Evolutionary conservation across 2,329 filamentous ascomycete species (phyloP).

Genomic region (Trichothecium roseum): DNA sequence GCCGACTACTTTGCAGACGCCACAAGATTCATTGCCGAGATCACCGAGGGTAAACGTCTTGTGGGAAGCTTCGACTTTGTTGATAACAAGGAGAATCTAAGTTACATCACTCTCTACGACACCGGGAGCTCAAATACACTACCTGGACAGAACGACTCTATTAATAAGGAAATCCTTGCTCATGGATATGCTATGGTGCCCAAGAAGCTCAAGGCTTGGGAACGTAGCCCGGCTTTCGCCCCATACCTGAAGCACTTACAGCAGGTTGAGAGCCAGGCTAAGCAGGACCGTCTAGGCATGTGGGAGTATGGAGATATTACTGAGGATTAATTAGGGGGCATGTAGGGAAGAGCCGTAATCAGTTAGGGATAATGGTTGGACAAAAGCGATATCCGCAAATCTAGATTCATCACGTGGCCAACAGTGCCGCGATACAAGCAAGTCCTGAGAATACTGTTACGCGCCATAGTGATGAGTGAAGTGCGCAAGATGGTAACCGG

Average conservation of each 20-base stretch:
- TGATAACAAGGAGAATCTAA: slow-evolving; percentile 65
- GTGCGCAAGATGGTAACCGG: neutral
- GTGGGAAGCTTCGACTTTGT: slow-evolving; percentile 87
- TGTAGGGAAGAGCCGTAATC: too few relatives aligned
- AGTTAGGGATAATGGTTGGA: too few relatives aligned
- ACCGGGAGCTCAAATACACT: slow-evolving; percentile 48
- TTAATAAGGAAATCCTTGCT: slow-evolving; percentile 79
- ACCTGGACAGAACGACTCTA: slow-evolving; percentile 57
- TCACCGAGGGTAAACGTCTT: slow-evolving; percentile 65
- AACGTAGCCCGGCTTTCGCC: slow-evolving; percentile 59
- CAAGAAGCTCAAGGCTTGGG: slow-evolving; percentile 84
- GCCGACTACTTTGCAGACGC: slow-evolving; percentile 78
- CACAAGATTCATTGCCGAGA: slow-evolving; percentile 61
- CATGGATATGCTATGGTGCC: slow-evolving; percentile 87
- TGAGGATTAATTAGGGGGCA: slow-evolving; percentile 52
- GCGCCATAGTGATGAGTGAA: too few relatives aligned
- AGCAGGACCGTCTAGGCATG: slow-evolving; percentile 72
- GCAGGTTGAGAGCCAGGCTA: slow-evolving; percentile 67
- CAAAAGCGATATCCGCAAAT: too few relatives aligned
- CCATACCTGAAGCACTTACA: slow-evolving; percentile 63
- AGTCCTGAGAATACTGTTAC: too few relatives aligned
- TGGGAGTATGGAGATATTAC: slow-evolving; percentile 98
- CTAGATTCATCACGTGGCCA: too few relatives aligned
- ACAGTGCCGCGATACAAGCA: too few relatives aligned
- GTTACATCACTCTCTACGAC: slow-evolving; percentile 85